These are phyloP conservation scores for Cyberlindnera saturnus DNA, from an alignment of 805 yeast genomes.

Conservation along the genomic window DNA sequence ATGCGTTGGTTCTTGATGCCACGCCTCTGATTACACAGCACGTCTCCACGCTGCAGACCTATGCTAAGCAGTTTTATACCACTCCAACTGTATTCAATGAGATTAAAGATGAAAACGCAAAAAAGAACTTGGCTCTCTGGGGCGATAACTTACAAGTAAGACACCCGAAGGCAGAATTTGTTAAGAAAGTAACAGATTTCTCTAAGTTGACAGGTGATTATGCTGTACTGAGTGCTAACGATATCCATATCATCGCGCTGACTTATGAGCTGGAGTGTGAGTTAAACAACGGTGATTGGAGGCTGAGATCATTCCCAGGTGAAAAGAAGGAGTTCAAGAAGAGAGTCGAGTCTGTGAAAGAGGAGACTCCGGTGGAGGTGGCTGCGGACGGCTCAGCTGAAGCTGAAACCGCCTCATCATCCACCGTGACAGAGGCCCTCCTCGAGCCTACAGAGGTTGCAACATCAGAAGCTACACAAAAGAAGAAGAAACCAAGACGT, in stretches of 20 bases:
- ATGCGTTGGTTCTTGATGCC: slow-evolving; percentile 77
- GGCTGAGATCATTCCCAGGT: slow-evolving; percentile 71
- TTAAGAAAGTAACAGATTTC: slow-evolving; percentile 65
- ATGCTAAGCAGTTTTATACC: slow-evolving; percentile 70
- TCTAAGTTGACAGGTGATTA: slow-evolving; percentile 89
- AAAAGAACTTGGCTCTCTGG: slow-evolving; percentile 78
- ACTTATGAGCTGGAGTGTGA: slow-evolving; percentile 83
- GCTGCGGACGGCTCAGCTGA: slow-evolving; percentile 5
- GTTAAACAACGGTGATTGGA: slow-evolving; percentile 59
- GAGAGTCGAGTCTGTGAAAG: slow-evolving; percentile 6
- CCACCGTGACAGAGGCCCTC: slow-evolving; percentile 4
- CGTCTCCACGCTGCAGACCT: slow-evolving; percentile 61
- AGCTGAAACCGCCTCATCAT: background rate
- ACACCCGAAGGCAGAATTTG: slow-evolving; percentile 66
- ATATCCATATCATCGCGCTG: slow-evolving; percentile 87
- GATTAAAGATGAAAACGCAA: slow-evolving; percentile 78
- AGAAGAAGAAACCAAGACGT: slow-evolving; percentile 40
- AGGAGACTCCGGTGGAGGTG: slow-evolving; percentile 2
- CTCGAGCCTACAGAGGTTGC: slow-evolving; percentile 1
- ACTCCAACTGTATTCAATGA: slow-evolving; percentile 90
- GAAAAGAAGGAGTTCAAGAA: slow-evolving; percentile 30
- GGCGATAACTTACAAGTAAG: slow-evolving; percentile 60
- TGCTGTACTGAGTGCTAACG: slow-evolving; percentile 81
- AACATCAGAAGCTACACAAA: slow-evolving; percentile 1
- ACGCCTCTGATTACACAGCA: slow-evolving; percentile 90